phyloP scores from a whole-genome alignment of 768 basidiomycete genomes.

The Boletus reticuloceps region DNA sequence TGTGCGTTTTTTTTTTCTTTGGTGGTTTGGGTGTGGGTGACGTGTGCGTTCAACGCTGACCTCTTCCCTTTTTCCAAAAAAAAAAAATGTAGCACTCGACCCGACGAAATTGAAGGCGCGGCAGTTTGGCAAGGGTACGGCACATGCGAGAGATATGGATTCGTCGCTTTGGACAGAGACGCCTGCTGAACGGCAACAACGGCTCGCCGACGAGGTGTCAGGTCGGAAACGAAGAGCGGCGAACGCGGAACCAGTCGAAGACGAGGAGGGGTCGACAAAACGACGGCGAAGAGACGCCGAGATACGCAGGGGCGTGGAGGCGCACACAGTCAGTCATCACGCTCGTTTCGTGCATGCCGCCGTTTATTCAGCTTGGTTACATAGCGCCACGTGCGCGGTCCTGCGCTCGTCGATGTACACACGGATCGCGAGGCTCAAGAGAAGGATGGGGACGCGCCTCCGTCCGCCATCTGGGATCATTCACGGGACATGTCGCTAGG shows the following conservation, averaged over 20 bases:
- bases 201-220: constrained; percentile 91
- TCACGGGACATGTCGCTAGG: constrained; percentile 84
- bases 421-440: constrained; percentile 35
- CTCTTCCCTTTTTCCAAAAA: not conserved
- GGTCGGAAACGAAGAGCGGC: constrained; percentile 80
- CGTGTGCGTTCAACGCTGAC: not conserved
- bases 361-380: not conserved
- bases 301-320: constrained; percentile 70
- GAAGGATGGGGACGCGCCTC: constrained; percentile 48
- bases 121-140: constrained; percentile 68
- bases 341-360: not conserved
- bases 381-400: constrained; percentile 49
- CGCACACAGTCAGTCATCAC: constrained; percentile 63
- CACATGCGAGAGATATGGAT: constrained; percentile 44
- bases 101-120: constrained; percentile 79
- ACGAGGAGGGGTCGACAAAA: constrained; percentile 41
- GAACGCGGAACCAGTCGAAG: constrained; percentile 45
- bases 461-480: constrained; percentile 86
- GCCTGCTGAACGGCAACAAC: constrained; percentile 85
- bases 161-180: constrained; percentile 95
- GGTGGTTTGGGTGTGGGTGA: not conserved
- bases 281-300: constrained; percentile 64
- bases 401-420: constrained; percentile 57
- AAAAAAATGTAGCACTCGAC: constrained; percentile 63
- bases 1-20: constrained; percentile 46